Conservation (phyloP, 2,329 filamentous ascomycete genomes). For the Zasmidium citrigriseum region DNA sequence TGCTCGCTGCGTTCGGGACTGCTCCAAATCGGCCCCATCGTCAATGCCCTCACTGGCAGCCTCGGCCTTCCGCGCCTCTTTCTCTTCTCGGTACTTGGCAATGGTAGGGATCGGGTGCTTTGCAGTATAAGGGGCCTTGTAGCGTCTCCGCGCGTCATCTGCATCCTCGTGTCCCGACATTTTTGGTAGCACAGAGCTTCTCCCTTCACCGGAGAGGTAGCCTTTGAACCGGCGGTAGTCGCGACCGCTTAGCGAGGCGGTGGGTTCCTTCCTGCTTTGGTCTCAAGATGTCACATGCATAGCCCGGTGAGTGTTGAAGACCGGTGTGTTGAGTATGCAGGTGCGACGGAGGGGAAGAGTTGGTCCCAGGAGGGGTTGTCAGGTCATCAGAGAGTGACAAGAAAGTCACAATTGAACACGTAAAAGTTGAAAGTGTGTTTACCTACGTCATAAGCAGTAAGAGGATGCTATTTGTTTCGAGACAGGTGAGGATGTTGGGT, state of each 20-base stretch:
- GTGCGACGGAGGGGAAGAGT: not conserved
- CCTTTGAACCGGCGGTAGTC: not conserved
- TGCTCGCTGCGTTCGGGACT: constrained; percentile 37
- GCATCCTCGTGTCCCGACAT: constrained; percentile 43
- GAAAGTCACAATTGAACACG: not conserved
- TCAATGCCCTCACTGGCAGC: constrained; percentile 29
- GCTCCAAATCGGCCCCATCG: constrained; percentile 25
- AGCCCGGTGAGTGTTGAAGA: not conserved
- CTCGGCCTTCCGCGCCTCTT: constrained; percentile 40
- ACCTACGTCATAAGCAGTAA: constrained; percentile 2
- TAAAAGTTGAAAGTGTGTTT: not conserved
- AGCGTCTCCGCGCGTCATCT: constrained; percentile 39
- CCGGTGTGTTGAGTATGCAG: not conserved
- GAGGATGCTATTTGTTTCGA: not conserved
- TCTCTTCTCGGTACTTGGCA: constrained; percentile 48
- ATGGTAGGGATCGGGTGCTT: constrained; percentile 50
- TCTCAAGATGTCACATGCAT: not conserved
- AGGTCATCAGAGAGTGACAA: not conserved
- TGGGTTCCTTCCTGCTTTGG: not conserved
- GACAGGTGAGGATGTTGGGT: not conserved
- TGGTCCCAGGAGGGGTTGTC: too few species aligned
- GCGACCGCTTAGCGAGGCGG: not conserved
- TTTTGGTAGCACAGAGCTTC: constrained; percentile 3
- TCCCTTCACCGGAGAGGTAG: not conserved
- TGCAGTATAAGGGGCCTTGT: constrained; percentile 46